Evolutionary conservation across 768 basidiomycete species (phyloP), one percentile per base, ranked within the genome.

Genomic region (Mycena amicta): DNA sequence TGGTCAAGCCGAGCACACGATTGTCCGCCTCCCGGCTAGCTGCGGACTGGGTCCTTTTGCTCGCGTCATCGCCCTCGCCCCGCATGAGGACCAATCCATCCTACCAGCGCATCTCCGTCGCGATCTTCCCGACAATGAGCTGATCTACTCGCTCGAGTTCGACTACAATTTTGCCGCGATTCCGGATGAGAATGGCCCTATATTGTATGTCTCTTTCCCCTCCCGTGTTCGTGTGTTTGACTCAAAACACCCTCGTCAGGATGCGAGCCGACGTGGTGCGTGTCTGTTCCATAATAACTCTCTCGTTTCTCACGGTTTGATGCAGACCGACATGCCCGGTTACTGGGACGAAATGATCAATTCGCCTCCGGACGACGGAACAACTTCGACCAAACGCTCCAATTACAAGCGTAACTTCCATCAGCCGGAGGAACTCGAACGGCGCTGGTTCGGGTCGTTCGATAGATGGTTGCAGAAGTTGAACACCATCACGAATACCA

Each of bases 31-130:
- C 47, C 70, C 70, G 3, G 60, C 41, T 16, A 50, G 52, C 15
- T 71, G 70, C 57, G 70, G 70, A 3, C 61, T 66, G 18, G 70
- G 70, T 2, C 70, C 70, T 5, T 71, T 69, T 23, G 70, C 66
- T 30, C 64, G 70, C 11, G 52, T 71, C 18, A 63, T 63, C 18
- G 52, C 57, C n/a, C 50, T 71, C 5, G 61, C 52, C 5, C 50
- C 53, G 20, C 67, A 68, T 31, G 23, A 47, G 8, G 56, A 71
- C 50, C 68, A 71, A 46, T 54, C 43, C 12, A 37, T 61, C 20
- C 55, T 66, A 29, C 55, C 47, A 11, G 46, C 28, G 1, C 25
- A 50, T 31, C 57, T 62, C 33, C 37, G 40, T n/a, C 22, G 18
- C 15, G 53, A 57, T 25, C 58, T 60, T 22, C 60, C 57, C 18